Evolutionary conservation across 2,329 filamentous ascomycete species (phyloP).

Genomic region (Aspergillus sp.): DNA sequence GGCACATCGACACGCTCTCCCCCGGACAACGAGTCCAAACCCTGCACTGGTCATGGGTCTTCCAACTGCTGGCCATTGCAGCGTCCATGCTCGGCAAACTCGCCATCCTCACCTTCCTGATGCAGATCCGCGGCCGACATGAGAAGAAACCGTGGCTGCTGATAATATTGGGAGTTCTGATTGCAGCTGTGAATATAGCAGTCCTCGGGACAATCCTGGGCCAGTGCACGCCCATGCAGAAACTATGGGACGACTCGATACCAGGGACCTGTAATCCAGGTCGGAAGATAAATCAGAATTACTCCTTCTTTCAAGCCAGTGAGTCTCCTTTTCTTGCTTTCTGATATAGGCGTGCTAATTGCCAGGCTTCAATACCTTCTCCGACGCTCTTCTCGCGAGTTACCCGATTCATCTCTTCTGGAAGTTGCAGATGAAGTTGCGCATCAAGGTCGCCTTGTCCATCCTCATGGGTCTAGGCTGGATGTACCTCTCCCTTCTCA

Average conservation of each 20-base stretch:
- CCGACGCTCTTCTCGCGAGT: not conserved
- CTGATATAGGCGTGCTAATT: not conserved
- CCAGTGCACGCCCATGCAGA: slow-evolving; percentile 1
- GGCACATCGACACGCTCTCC: not conserved
- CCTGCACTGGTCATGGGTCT: slow-evolving; percentile 4
- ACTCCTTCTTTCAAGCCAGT: slow-evolving; percentile 1
- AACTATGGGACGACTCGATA: not conserved
- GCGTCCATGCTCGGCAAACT: slow-evolving; percentile 2
- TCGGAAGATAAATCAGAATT: not conserved
- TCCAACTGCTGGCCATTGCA: slow-evolving; percentile 1
- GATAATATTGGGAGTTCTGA: not conserved
- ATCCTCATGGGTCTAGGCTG: slow-evolving; percentile 5
- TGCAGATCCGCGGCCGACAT: slow-evolving; percentile 1
- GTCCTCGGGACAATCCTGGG: not conserved
- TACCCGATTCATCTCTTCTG: slow-evolving; percentile 2
- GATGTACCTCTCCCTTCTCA: not conserved
- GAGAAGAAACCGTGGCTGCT: slow-evolving; percentile 2
- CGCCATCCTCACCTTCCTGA: slow-evolving; percentile 1
- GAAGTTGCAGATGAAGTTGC: slow-evolving; percentile 6
- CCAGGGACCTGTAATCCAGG: not conserved
- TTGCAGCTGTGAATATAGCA: not conserved
- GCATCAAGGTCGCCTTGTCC: slow-evolving; percentile 3
- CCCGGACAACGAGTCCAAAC: not conserved
- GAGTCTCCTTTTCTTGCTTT: not conserved
- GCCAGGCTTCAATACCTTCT: slow-evolving; percentile 2